Evolutionary conservation across 495 filamentous ascomycete species (phyloP).

Genomic region (Penicillium arizonense): DNA sequence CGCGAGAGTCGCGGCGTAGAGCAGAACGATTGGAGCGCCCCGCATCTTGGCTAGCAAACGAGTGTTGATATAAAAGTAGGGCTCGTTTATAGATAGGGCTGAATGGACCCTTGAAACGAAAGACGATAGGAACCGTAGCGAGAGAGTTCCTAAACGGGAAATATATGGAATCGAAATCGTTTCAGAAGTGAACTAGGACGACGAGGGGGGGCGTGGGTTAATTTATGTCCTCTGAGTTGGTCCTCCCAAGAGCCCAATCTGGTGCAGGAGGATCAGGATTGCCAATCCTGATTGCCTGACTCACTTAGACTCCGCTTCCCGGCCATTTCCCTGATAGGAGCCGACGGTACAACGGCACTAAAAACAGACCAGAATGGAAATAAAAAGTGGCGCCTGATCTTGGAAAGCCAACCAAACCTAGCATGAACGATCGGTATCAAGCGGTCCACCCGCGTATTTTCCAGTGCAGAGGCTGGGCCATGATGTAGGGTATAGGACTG

Average conservation of each 20-base stretch:
- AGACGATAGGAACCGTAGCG: constrained; percentile 24
- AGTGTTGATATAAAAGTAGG: constrained; percentile 2
- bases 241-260: not conserved
- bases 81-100: constrained; percentile 1
- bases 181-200: not conserved
- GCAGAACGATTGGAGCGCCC: constrained; percentile 14
- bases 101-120: constrained; percentile 12
- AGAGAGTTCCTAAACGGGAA: constrained; percentile 22
- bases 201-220: not conserved
- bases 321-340: constrained; percentile 6
- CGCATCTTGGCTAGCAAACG: constrained; percentile 21
- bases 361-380: constrained; percentile 2
- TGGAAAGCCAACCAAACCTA: constrained; percentile 12
- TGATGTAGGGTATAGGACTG: constrained; percentile 7
- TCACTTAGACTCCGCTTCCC: not conserved
- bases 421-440: constrained; percentile 1
- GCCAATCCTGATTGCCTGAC: not conserved
- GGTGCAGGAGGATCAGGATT: not conserved
- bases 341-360: constrained; percentile 9
- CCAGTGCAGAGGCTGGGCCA: constrained; percentile 7
- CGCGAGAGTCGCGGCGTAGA: constrained; percentile 20
- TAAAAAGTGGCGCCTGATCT: constrained; percentile 8
- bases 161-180: not conserved
- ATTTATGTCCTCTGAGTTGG: constrained; percentile 1
- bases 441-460: constrained; percentile 8